Evolutionary conservation across 495 filamentous ascomycete species (phyloP), one percentile per base, ranked within the genome.

Genomic region (Cercophora scortea): DNA sequence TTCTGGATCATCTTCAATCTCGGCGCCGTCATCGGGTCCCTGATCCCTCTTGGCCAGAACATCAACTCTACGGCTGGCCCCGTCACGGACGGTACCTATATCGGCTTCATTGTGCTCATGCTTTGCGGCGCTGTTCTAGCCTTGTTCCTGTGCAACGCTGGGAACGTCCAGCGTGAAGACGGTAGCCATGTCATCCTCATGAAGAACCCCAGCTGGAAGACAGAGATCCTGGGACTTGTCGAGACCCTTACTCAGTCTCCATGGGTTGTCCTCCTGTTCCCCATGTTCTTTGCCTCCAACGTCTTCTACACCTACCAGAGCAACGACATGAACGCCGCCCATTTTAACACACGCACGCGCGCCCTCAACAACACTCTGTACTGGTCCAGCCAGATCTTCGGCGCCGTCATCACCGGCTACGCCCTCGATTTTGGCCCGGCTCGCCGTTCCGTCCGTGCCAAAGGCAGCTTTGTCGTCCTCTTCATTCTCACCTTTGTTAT

Each of bases 1-100:
- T 96, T 96, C 69, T 96, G 91, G 91, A 81, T 88, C 50, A 95
- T 96, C 59, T 97, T 96, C 77, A 97, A 97, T 67, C 66, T 90
- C 34, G 91, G 92, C 55, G 91, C 83, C 61, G 91, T 95, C 50
- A 89, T 96, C 73, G 92, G 92, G 32, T 83, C 84, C 53, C 75
- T 95, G 71, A 83, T 93, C 48, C 87, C 87, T 13, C 84, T 95
- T 25, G 89, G 80, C 16, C 82, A 90, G 64, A 92, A 91, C 67
- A 78, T 91, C 61, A 73, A 91, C 68, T 69, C 71, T 45, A 77
- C 60, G 5, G 66, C 59, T n/a, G 77, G 71, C 41, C 70, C 74
- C 15, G 87, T 94, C 53, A 86, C 74, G 39, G 84, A 91, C 66
- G 90, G 90, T 45, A 96, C 91, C 45, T 97, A 96, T 61, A 77